A percentile compares a stretch with the other conserved stretches of the same genome.
Evolutionary conservation across 2,329 filamentous ascomycete species (phyloP).

Genomic region (Microdochium paspali): DNA sequence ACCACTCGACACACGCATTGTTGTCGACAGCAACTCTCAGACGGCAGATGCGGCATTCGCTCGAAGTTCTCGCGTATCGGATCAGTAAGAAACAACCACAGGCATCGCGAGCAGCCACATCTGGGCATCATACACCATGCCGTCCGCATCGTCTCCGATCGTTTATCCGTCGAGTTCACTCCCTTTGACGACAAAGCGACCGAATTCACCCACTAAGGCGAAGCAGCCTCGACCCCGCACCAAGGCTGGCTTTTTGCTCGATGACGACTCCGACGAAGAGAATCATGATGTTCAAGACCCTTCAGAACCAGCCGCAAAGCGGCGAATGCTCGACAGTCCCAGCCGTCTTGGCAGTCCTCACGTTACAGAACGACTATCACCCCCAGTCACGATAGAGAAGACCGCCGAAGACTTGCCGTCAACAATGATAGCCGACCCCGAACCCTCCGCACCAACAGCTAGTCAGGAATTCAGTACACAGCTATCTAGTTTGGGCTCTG

Average conservation of each 20-base stretch:
- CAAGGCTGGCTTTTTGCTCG: conserved; percentile 32
- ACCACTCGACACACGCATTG: not conserved
- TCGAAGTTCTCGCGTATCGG: no score
- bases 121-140: conserved; percentile 31
- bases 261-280: conserved; percentile 30
- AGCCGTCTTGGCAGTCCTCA: conserved; percentile 8
- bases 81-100: no score
- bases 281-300: conserved; percentile 12
- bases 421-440: not conserved
- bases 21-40: not conserved
- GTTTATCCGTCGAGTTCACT: conserved; percentile 43
- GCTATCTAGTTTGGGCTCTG: conserved; percentile 8
- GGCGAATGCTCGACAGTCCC: conserved; percentile 28
- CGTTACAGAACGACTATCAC: conserved; percentile 16
- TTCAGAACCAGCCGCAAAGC: conserved; percentile 28
- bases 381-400: conserved; percentile 5
- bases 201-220: conserved; percentile 20
- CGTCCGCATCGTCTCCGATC: conserved; percentile 50
- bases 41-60: no score
- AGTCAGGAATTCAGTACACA: conserved; percentile 10
- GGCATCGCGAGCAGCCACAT: no score
- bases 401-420: not conserved
- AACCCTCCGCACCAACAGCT: not conserved
- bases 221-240: conserved; percentile 21
- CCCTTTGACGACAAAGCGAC: conserved; percentile 23